Percentiles rank a stretch among this genome's conserved stretches.
Evolutionary conservation across 139 green algal species (phyloP).

Genomic region (Coelastrella sp.): DNA sequence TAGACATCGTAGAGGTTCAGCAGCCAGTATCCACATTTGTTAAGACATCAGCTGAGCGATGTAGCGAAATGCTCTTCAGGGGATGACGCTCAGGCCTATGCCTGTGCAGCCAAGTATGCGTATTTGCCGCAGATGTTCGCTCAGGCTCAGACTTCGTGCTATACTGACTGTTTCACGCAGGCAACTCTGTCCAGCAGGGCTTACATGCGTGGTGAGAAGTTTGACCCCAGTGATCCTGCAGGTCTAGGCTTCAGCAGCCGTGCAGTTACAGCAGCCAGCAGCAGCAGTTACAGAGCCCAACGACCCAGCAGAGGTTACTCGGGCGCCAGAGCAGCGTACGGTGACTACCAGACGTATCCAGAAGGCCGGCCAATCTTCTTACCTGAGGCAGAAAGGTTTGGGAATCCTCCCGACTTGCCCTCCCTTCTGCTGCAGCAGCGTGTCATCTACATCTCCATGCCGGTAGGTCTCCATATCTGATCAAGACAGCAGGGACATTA

Average conservation of each 20-base stretch:
- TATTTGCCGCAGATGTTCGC: not conserved
- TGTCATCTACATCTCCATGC: conserved; percentile 92
- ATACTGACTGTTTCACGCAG: conserved; percentile 51
- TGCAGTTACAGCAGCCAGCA: conserved; percentile 10
- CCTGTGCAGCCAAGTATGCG: not conserved
- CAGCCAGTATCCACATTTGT: no score
- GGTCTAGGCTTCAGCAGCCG: conserved; percentile 33
- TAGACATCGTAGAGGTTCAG: no score
- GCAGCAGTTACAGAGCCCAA: not conserved
- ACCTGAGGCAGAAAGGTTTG: conserved; percentile 71
- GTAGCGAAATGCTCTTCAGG: no score
- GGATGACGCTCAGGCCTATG: no score
- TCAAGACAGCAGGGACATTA: not conserved
- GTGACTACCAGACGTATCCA: conserved; percentile 66
- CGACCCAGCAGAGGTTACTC: conserved; percentile 42
- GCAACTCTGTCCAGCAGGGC: conserved; percentile 58
- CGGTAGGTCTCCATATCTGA: conserved; percentile 51
- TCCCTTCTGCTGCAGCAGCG: conserved; percentile 87
- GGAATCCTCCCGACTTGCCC: conserved; percentile 82
- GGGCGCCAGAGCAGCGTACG: conserved; percentile 56
- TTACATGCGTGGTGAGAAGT: conserved; percentile 62
- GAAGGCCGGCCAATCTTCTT: conserved; percentile 71
- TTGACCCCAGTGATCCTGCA: conserved; percentile 46
- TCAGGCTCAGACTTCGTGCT: no score
- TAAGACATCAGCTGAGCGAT: no score